phyloP scores from a whole-genome alignment of 331 rosid species.

The Saraca asoca region DNA sequence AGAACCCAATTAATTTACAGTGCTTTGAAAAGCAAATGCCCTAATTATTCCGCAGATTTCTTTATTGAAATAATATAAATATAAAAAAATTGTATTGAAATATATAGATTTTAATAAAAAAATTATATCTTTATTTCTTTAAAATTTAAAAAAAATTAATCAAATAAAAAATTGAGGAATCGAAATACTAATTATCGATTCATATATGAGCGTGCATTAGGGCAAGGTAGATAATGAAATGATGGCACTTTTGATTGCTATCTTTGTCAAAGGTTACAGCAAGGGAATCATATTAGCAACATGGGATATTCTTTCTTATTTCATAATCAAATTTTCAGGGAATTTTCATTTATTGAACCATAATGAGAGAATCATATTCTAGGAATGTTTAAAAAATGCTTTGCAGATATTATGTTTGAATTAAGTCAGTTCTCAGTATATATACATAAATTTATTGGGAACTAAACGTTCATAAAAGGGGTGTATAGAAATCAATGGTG shows the following conservation, averaged over 20 bases:
- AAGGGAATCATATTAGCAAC: not conserved
- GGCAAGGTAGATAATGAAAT: slow-evolving; percentile 14
- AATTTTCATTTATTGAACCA: slow-evolving; percentile 17
- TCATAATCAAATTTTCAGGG: slow-evolving; percentile 3
- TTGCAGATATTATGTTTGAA: slow-evolving; percentile 3
- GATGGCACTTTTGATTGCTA: not conserved
- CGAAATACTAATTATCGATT: too few relatives aligned
- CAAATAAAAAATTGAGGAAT: too few relatives aligned
- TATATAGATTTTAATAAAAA: too few relatives aligned
- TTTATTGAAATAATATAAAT: too few relatives aligned
- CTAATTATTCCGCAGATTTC: too few relatives aligned
- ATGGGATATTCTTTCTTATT: slow-evolving; percentile 41
- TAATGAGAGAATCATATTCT: slow-evolving; percentile 49
- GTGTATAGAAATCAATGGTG: slow-evolving; percentile 15
- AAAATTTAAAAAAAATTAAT: too few relatives aligned
- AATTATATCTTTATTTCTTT: too few relatives aligned
- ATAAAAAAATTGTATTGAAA: too few relatives aligned
- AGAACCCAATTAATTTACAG: too few relatives aligned
- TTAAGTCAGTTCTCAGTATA: not conserved
- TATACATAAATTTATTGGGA: not conserved
- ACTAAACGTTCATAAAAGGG: too few relatives aligned
- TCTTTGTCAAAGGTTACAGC: slow-evolving; percentile 13
- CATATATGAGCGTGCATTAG: not conserved
- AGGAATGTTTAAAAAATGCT: slow-evolving; percentile 27
- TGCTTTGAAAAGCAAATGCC: too few relatives aligned